These are phyloP conservation scores for Adansonia gregorii DNA, from an alignment of 441 rosid genomes.

Conservation along the genomic window DNA sequence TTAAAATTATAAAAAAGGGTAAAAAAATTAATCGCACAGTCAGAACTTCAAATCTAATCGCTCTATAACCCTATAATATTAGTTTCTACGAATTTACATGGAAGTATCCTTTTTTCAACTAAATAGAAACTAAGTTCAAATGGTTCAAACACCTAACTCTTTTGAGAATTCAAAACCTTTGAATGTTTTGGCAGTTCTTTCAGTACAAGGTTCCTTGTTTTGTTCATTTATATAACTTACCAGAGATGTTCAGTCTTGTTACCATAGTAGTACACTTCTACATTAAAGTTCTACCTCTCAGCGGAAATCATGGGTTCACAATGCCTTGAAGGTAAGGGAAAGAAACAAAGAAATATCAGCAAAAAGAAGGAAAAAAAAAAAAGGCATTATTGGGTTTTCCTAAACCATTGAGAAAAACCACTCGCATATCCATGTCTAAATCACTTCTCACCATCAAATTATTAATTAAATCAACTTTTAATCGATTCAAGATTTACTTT, in stretches of 20 bases:
- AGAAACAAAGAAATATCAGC: not conserved
- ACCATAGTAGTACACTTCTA: not conserved
- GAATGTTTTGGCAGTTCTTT: not conserved
- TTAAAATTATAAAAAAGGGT: not conserved
- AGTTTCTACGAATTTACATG: not conserved
- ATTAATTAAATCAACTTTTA: not conserved
- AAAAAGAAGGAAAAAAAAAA: not conserved
- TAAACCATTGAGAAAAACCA: not conserved
- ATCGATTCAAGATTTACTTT: not conserved
- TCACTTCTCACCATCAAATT: slow-evolving; percentile 17
- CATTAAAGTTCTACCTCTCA: not conserved
- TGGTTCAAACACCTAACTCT: not conserved
- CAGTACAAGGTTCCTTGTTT: not conserved
- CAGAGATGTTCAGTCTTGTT: not conserved
- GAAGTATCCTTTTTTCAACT: not conserved
- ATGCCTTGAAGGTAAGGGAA: not conserved
- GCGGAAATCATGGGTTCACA: slow-evolving; percentile 13
- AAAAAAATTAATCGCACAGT: not conserved
- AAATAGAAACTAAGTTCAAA: not conserved
- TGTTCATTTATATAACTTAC: not conserved
- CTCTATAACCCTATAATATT: not conserved
- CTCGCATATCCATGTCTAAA: slow-evolving; percentile 19
- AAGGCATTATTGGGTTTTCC: not conserved
- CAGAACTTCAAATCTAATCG: not conserved
- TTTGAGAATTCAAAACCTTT: not conserved